Percentiles rank a stretch among this genome's conserved stretches.
These are phyloP conservation scores for Millerozyma acaciae DNA, from an alignment of 805 yeast genomes.

Conservation along the genomic window DNA sequence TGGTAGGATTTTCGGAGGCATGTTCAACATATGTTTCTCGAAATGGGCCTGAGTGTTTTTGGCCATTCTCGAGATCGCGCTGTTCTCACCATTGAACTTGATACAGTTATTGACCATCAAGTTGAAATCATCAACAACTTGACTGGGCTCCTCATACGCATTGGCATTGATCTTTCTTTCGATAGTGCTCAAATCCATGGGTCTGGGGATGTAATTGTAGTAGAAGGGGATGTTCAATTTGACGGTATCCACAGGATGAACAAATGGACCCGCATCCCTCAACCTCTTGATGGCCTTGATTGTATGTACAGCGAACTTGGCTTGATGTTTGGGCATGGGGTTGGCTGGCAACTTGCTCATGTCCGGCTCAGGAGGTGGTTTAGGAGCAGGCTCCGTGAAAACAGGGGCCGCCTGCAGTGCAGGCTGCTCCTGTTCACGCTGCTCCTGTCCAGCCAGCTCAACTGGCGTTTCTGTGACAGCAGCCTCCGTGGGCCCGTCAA, in stretches of 20 bases:
- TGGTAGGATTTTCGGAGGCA: slow-evolving; percentile 61
- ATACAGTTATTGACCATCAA: slow-evolving; percentile 81
- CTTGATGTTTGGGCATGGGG: slow-evolving; percentile 82
- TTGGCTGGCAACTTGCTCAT: slow-evolving; percentile 59
- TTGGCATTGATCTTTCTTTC: slow-evolving; percentile 70
- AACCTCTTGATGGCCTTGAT: slow-evolving; percentile 84
- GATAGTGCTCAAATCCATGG: slow-evolving; percentile 92
- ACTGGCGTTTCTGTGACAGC: slow-evolving; percentile 11
- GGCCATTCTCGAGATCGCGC: slow-evolving; percentile 89
- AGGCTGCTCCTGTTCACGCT: slow-evolving; percentile 1
- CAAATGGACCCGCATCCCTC: slow-evolving; percentile 88
- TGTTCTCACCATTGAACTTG: slow-evolving; percentile 77
- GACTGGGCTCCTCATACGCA: slow-evolving; percentile 69
- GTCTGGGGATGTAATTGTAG: slow-evolving; percentile 74
- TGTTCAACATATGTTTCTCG: slow-evolving; percentile 86
- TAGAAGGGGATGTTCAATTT: slow-evolving; percentile 89
- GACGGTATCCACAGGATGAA: slow-evolving; percentile 84
- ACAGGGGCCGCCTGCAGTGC: slow-evolving; percentile 8
- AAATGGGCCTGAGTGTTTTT: slow-evolving; percentile 86
- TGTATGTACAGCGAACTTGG: slow-evolving; percentile 70
- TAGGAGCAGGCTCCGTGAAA: slow-evolving; percentile 58
- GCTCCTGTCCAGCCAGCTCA: slow-evolving; percentile 5
- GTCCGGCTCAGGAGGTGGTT: slow-evolving; percentile 71
- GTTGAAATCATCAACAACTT: slow-evolving; percentile 73
- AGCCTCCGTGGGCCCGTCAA: slow-evolving; percentile 19